These are phyloP conservation scores for Lasiosphaeriaceae sp. DNA, from an alignment of 495 filamentous ascomycete species.

Conservation along the genomic window DNA sequence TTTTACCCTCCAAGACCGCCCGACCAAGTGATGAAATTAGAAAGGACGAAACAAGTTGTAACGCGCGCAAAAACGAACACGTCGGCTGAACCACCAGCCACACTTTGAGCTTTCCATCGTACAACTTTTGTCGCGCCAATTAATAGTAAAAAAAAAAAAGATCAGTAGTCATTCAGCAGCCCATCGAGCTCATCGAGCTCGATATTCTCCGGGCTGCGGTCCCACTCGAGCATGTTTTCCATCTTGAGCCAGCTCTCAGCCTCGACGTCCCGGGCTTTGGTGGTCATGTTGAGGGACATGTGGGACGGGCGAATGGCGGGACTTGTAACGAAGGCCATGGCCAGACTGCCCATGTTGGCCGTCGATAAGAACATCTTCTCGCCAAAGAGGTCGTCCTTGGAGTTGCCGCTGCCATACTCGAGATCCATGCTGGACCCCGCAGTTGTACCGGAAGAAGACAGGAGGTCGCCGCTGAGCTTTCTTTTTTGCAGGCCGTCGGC, in stretches of 20 bases:
- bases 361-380: constrained; percentile 32
- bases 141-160: not conserved
- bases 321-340: constrained; percentile 37
- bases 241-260: constrained; percentile 48
- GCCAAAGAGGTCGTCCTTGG: constrained; percentile 51
- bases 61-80: too few species aligned
- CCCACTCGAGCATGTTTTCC: constrained; percentile 56
- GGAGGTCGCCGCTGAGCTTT: constrained; percentile 51
- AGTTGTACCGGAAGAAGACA: constrained; percentile 36
- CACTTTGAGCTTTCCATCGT: constrained; percentile 15
- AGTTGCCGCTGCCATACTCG: constrained; percentile 39
- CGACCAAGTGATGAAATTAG: too few species aligned
- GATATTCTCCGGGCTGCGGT: constrained; percentile 80
- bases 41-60: too few species aligned
- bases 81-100: not conserved
- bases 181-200: constrained; percentile 91
- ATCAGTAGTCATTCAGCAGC: constrained; percentile 68
- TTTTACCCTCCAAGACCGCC: constrained; percentile 5
- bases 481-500: constrained; percentile 80
- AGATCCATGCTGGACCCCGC: constrained; percentile 37
- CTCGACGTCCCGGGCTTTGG: constrained; percentile 48
- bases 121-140: constrained; percentile 7
- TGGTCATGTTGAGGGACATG: constrained; percentile 43
- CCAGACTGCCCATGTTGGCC: constrained; percentile 23
- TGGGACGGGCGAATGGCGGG: constrained; percentile 41